Base-by-base conservation (phyloP, 176 grass and related monocot genomes). In the Elaeis guineensis region DNA sequence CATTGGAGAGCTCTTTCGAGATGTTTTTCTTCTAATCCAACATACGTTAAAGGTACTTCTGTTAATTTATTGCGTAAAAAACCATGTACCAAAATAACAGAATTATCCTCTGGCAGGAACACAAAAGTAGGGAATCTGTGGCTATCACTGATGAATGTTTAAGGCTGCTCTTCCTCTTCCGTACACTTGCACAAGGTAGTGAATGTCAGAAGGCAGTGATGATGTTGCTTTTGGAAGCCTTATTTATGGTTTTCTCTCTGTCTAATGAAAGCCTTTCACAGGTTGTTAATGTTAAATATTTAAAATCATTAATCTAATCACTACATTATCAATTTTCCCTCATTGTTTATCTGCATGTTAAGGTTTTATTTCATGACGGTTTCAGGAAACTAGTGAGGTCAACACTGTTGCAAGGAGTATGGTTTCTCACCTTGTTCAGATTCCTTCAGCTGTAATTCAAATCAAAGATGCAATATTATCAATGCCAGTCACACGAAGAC, bases 351-450 rank as follows among this genome's bases (percentile, higher is more conserved):
- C 26, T 71, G 19, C 57, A 28, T 54, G 50, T 18, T 17, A 18
- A 55, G 23, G 12, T 44, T 44, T 44, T 12, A 12, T 44, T 44
- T 44, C 35, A 11, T 12, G 0, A 51, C 30, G 12, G n/a, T 77
- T 85, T 69, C 69, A 97, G 87, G 87, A 83, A 75, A 81, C 86
- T 63, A 62, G 59, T 70, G 93, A 88, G 65, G 78, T 79, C 79
- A 98, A 98, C 73, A 72, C 30, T 35, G 86, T 78, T 49, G 69
- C 84, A 17, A 85, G 69, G 64, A 98, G 78, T 57, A 65, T 92
- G 66, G 75, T 92, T 63, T 78, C 93, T 59, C 93, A 77, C 83
- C 83, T 98, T 82, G 86, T 98, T 79, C 93, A 98, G 68, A 98
- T 86, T 61, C 81, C 93, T 48, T 78, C 84, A 58, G 70, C 77